A percentile compares a stretch with the other conserved stretches of the same genome.
phyloP scores from a whole-genome alignment of 768 basidiomycete species.

The Pleurotus tuoliensis region DNA sequence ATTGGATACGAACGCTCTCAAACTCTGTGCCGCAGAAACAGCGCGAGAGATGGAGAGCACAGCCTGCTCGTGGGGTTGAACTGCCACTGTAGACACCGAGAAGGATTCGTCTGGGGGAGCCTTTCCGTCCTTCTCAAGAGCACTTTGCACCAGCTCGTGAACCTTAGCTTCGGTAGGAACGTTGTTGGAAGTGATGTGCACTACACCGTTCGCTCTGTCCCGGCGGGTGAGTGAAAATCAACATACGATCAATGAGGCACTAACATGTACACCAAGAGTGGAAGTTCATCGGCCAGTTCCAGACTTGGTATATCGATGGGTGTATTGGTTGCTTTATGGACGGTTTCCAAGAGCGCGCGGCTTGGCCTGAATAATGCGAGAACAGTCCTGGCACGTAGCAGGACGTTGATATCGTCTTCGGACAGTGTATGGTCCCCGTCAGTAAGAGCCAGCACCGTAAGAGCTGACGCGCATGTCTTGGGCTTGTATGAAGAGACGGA shows the following conservation, averaged over 20 bases:
- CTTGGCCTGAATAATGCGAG: neutral
- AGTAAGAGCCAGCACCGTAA: too few relatives aligned
- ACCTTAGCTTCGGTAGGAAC: neutral
- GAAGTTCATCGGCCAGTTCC: neutral
- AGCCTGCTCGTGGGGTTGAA: neutral
- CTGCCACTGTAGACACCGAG: neutral
- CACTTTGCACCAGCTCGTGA: neutral
- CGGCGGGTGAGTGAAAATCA: neutral
- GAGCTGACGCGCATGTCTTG: too few relatives aligned
- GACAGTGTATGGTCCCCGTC: too few relatives aligned
- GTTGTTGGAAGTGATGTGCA: neutral
- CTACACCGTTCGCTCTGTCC: neutral
- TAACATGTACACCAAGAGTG: neutral
- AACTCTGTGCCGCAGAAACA: neutral
- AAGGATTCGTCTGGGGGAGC: neutral
- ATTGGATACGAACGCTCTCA: neutral
- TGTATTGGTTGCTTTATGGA: neutral
- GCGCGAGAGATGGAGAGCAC: neutral
- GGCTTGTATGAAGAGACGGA: too few relatives aligned
- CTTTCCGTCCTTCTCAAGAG: neutral
- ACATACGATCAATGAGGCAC: neutral
- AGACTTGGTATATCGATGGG: conserved; percentile 3
- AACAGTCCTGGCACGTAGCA: neutral
- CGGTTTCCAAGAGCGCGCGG: neutral
- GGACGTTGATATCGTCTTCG: too few relatives aligned